Conservation (phyloP, 2,329 filamentous ascomycete genomes). For the Exophiala xenobiotica region DNA sequence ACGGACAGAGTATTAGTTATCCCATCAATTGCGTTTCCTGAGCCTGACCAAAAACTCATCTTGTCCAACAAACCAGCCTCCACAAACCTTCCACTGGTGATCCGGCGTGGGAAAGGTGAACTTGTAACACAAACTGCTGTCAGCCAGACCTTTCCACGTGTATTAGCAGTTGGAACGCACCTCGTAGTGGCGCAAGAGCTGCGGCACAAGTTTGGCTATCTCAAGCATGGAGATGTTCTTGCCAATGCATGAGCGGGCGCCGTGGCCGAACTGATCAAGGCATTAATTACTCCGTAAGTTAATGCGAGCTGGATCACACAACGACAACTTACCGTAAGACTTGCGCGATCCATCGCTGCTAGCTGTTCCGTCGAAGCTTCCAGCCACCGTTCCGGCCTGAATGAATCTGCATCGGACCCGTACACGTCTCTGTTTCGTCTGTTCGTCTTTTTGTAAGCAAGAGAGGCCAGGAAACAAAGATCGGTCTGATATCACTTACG, state of each 20-base stretch:
- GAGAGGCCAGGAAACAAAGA: not conserved
- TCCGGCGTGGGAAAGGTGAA: slow-evolving; percentile 1
- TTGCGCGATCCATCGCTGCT: slow-evolving; percentile 46
- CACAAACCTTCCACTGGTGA: slow-evolving; percentile 2
- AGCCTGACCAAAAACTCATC: not conserved
- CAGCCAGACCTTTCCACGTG: not conserved
- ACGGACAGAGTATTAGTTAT: no score
- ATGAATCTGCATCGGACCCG: slow-evolving; percentile 39
- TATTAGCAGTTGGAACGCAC: not conserved
- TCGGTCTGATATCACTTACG: not conserved
- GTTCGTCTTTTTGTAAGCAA: slow-evolving; percentile 21
- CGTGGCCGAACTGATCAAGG: slow-evolving; percentile 46
- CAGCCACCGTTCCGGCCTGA: slow-evolving; percentile 46
- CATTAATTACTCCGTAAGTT: not conserved
- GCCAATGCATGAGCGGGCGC: slow-evolving; percentile 43
- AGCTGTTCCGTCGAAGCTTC: slow-evolving; percentile 39
- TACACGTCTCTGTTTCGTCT: slow-evolving; percentile 44
- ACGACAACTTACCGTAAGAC: slow-evolving; percentile 25
- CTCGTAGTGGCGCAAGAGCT: slow-evolving; percentile 3
- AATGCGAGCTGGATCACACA: not conserved
- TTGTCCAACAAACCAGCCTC: slow-evolving; percentile 10
- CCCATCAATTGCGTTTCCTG: not conserved
- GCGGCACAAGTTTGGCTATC: slow-evolving; percentile 2
- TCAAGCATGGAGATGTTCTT: slow-evolving; percentile 22
- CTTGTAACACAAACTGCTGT: not conserved